Percentiles rank a stretch among this genome's conserved stretches.
Evolutionary conservation across 2,329 filamentous ascomycete species (phyloP).

Genomic region (Fusarium oxysporum): DNA sequence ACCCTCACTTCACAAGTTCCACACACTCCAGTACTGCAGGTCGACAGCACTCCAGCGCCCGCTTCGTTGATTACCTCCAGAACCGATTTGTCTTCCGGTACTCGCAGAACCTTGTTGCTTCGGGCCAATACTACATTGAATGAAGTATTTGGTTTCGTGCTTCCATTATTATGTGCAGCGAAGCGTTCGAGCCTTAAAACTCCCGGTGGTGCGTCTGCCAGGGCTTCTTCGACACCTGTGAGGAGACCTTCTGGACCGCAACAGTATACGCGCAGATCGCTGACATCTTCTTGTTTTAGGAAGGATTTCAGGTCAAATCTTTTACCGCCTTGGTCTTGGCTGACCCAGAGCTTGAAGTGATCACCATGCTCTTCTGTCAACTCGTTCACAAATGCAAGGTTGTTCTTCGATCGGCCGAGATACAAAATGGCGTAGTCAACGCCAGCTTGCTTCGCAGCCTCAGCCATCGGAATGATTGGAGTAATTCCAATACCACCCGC

Average conservation of each 20-base stretch:
- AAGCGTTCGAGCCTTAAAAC: background rate
- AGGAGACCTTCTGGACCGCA: background rate
- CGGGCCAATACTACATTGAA: background rate
- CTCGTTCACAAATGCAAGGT: background rate
- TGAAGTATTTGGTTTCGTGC: accelerated
- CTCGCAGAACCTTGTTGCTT: background rate
- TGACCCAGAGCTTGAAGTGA: background rate
- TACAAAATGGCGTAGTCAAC: background rate
- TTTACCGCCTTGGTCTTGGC: background rate
- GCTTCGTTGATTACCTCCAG: background rate
- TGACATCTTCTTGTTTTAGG: background rate
- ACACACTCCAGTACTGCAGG: background rate
- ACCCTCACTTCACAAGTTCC: background rate
- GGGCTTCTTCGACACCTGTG: background rate
- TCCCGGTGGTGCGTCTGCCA: background rate
- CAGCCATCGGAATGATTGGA: background rate
- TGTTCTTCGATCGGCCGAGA: background rate
- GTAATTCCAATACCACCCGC: background rate
- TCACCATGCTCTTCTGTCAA: background rate
- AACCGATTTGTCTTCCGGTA: background rate
- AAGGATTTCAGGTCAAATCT: background rate
- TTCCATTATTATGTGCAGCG: background rate
- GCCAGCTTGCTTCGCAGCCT: background rate
- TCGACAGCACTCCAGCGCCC: background rate
- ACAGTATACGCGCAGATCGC: background rate